Conservation (phyloP, 2,329 filamentous ascomycete genomes). For the Magnaporthiopsis poae region DNA sequence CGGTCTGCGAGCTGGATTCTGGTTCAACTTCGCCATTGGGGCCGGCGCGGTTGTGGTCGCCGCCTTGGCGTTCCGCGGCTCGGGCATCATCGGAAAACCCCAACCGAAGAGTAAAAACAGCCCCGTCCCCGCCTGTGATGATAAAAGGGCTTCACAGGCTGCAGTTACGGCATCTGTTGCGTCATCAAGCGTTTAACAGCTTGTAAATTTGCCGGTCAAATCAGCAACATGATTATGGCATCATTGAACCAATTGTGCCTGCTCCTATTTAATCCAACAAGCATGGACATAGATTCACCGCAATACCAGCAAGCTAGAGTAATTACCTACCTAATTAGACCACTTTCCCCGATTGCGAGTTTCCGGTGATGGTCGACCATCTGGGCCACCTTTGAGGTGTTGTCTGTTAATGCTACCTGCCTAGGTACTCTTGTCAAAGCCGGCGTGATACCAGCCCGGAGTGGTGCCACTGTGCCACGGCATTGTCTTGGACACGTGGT, state of each 20-base stretch:
- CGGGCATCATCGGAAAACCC: slow-evolving; percentile 37
- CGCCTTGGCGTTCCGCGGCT: slow-evolving; percentile 37
- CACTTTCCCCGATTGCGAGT: too few species aligned
- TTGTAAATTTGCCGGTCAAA: too few species aligned
- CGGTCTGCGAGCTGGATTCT: slow-evolving; percentile 40
- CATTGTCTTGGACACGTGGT: slow-evolving; percentile 3
- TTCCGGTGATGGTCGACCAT: too few species aligned
- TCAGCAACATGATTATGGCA: too few species aligned
- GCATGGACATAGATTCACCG: too few species aligned
- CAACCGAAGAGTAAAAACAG: neutral
- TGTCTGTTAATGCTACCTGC: neutral
- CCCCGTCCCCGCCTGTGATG: neutral
- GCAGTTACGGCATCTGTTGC: neutral
- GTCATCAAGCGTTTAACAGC: neutral
- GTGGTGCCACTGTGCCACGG: neutral
- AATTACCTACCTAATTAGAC: too few species aligned
- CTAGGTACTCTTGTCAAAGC: neutral
- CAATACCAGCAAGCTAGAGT: too few species aligned
- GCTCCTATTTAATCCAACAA: too few species aligned
- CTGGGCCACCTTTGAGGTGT: neutral
- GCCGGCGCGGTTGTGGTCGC: slow-evolving; percentile 34
- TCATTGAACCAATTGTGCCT: too few species aligned
- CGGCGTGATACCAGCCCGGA: neutral
- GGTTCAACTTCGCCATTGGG: slow-evolving; percentile 42
- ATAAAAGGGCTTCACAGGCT: neutral